Evolutionary conservation across 179 eudicot species (phyloP).

Genomic region (Carnegiea gigantea): DNA sequence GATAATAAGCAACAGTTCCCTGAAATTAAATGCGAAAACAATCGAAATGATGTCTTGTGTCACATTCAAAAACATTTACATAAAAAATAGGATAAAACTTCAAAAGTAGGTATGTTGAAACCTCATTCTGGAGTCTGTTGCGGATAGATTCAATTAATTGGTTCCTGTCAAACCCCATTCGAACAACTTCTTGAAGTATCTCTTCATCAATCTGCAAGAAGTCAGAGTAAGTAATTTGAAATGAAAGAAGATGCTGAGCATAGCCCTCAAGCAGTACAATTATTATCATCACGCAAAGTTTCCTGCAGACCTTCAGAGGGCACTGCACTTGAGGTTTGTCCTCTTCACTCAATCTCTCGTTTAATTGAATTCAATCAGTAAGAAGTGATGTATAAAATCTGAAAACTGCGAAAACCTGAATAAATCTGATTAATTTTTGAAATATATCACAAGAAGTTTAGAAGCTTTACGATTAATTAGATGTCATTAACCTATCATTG

Average conservation of each 20-base stretch:
- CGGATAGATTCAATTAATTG: constrained; percentile 77
- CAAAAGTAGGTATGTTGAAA: constrained; percentile 25
- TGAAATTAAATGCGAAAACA: constrained; percentile 29
- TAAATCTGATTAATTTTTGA: not conserved
- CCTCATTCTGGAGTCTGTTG: constrained; percentile 87
- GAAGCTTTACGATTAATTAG: not conserved
- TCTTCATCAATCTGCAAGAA: constrained; percentile 85
- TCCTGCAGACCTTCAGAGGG: not conserved
- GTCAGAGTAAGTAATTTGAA: not conserved
- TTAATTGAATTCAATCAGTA: not conserved
- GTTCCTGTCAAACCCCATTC: constrained; percentile 86
- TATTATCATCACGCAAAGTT: not conserved
- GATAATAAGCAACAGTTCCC: constrained; percentile 93
- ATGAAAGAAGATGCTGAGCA: not conserved
- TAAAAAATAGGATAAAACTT: not conserved
- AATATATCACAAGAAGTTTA: not conserved
- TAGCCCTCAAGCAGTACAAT: not conserved
- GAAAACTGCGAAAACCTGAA: not conserved
- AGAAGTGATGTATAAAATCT: not conserved
- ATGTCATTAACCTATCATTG: not conserved
- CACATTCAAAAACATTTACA: not conserved
- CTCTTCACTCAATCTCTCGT: not conserved
- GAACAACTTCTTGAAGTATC: constrained; percentile 82
- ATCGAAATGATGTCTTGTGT: constrained; percentile 20
- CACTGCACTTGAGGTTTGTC: not conserved